These are phyloP conservation scores for Penicillium sp. DNA, from an alignment of 2,329 filamentous ascomycete genomes.

Conservation along the genomic window DNA sequence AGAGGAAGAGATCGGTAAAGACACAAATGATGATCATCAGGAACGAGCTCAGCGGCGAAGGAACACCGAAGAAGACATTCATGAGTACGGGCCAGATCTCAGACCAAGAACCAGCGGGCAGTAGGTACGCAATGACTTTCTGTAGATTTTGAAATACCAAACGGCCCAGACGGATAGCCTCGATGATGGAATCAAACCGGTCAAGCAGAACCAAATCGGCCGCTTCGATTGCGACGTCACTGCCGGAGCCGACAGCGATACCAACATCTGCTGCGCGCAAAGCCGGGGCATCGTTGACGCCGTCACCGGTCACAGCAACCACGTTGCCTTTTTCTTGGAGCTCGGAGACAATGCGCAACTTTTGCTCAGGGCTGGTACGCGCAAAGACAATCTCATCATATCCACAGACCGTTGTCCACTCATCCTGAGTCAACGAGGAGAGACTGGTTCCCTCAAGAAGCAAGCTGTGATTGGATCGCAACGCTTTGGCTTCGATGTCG, in stretches of 20 bases:
- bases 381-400: constrained; percentile 51
- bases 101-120: constrained; percentile 52
- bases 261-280: constrained; percentile 32
- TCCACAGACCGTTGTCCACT: constrained; percentile 61
- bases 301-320: constrained; percentile 41
- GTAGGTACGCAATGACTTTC: constrained; percentile 40
- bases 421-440: constrained; percentile 57
- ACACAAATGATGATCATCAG: constrained; percentile 57
- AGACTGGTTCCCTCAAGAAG: constrained; percentile 64
- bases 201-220: constrained; percentile 38
- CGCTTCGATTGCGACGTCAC: constrained; percentile 40
- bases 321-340: constrained; percentile 36
- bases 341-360: constrained; percentile 42
- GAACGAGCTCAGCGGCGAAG: constrained; percentile 49
- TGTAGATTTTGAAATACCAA: constrained; percentile 37
- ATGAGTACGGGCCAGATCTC: constrained; percentile 55
- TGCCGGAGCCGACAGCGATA: constrained; percentile 35
- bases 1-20: constrained; percentile 52
- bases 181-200: constrained; percentile 32
- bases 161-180: constrained; percentile 30
- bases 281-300: constrained; percentile 36
- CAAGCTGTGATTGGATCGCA: constrained; percentile 46
- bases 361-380: constrained; percentile 43
- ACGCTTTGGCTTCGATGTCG: constrained; percentile 15
- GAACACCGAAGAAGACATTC: constrained; percentile 54